These are phyloP conservation scores for Leccinum pachyderme DNA, from an alignment of 1,284 basidiomycete species.

Conservation along the genomic window DNA sequence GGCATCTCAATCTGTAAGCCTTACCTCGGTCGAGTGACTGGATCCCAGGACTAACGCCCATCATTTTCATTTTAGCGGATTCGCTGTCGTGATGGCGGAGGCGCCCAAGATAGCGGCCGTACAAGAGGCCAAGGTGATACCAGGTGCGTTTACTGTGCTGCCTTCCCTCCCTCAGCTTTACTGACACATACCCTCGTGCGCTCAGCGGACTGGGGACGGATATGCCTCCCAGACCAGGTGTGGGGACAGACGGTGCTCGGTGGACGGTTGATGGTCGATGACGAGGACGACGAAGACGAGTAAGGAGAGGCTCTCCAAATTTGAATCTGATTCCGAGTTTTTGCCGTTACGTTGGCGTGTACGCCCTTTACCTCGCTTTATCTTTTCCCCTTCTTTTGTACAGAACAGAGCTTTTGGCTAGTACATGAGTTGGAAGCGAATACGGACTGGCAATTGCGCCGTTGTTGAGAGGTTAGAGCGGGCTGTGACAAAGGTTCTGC, in stretches of 20 bases:
- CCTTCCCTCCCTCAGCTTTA: not conserved
- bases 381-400: not conserved
- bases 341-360: too few species aligned
- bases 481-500: too few species aligned
- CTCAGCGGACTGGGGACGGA: slow-evolving; percentile 20
- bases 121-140: slow-evolving; percentile 9
- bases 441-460: too few species aligned
- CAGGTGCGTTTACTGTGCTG: slow-evolving; percentile 14
- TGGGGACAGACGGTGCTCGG: slow-evolving; percentile 8
- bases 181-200: not conserved
- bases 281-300: not conserved
- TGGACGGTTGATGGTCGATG: not conserved
- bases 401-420: not conserved
- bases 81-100: slow-evolving; percentile 37
- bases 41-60: slow-evolving; percentile 2
- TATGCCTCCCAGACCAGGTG: slow-evolving; percentile 11
- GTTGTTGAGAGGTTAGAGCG: too few species aligned
- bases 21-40: not conserved
- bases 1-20: slow-evolving; percentile 37
- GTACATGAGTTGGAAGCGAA: too few species aligned
- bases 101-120: slow-evolving; percentile 9
- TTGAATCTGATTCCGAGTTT: not conserved
- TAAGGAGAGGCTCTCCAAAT: not conserved
- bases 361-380: not conserved
- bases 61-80: slow-evolving; percentile 23